Base-by-base conservation (phyloP, 805 yeast genomes). In the Kregervanrija fluxuum region DNA sequence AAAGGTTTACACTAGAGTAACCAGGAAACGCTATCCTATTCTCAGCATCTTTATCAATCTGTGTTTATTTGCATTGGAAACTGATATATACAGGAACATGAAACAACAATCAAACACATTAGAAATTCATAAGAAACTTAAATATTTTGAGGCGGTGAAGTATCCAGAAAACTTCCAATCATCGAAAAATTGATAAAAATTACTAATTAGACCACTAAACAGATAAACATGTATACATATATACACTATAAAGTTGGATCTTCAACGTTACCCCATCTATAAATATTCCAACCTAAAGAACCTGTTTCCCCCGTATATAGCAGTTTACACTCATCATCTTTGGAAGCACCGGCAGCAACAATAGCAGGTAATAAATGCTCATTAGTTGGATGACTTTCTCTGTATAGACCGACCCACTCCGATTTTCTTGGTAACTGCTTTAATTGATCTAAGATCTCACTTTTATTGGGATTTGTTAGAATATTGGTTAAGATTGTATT, bases 341-440 rank as follows among this genome's bases (percentile, higher is more conserved):
- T 62, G 15, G 79, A 71, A 31, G 82, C 75, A 30, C 82, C 78
- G 2, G 79, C 78, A 11, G 71, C 79, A 37, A 78, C 86, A 33
- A 79, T 75, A 8, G 80, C 53, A 1, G 91, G 91, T 51, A 77
- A 61, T 48, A 85, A 76, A 61, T 85, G 95, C 51, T 85, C 95
- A 41, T 79, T 64, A 0, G 90, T 80, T 9, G 95, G 95, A 61
- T 85, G 95, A 0, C 91, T 82, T 32, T 60, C 54, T 10, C 46
- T 22, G 34, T 60, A 65, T 33, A 80, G 57, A 4, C 57, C 53
- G 4, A 50, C 56, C 51, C 66, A 52, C 46, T 43, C 47, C 40
- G 56, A 41, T 48, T 49, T 41, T 47, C 46, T 34, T 15, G 51
- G 46, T 40, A 79, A 51, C 4, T 59, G 53, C 30, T 70, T 59